Evolutionary conservation across 805 yeast species (phyloP), one percentile per base, ranked within the genome.

Genomic region (Candida rishiriensis): DNA sequence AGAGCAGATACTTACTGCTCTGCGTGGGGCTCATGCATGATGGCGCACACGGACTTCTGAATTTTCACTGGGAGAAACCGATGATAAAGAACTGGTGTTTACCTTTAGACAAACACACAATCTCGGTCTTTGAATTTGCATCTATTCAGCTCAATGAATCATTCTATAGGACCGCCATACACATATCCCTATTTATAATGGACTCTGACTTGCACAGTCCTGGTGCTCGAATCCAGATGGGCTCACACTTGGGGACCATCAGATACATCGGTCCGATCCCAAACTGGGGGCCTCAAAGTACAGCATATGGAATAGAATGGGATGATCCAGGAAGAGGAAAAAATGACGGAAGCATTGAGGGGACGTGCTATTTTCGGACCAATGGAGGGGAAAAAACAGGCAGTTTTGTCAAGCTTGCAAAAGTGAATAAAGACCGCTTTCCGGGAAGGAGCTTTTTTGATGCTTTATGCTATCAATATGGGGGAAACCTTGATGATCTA

Each of bases 241-340:
- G 63, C n/a, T 75, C 73, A 0, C 70, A 78, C 6, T 49, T 75
- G 2, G 85, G 88, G 35, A 85, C 95, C 0, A 71, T 89, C 2
- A 65, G 72, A 40, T 89, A 59, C 54, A 56, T 73, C 2, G 97
- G 96, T 0, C 36, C 40, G 3, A 63, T 88, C 0, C 79, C 81
- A 0, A 69, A 66, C 11, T 88, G 96, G 96, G 14, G 14, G 33
- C 73, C 76, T 0, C 57, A 60, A 10, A 66, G 61, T 0, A 34
- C 51, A 1, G 88, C 91, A 0, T 61, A 77, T 12, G 97, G 97
- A 0, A 72, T 90, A 3, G 96, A 90, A 60, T 90, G 97, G 97
- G 97, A 90, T 59, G 69, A 79, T 37, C 63, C 72, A 0, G 43
- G 47, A 0, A 68, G 88, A 31, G 97, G 97, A 1, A 87, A 82